These are phyloP conservation scores for Singerocomus inundabilis DNA, from an alignment of 1,284 basidiomycete species.

Conservation along the genomic window DNA sequence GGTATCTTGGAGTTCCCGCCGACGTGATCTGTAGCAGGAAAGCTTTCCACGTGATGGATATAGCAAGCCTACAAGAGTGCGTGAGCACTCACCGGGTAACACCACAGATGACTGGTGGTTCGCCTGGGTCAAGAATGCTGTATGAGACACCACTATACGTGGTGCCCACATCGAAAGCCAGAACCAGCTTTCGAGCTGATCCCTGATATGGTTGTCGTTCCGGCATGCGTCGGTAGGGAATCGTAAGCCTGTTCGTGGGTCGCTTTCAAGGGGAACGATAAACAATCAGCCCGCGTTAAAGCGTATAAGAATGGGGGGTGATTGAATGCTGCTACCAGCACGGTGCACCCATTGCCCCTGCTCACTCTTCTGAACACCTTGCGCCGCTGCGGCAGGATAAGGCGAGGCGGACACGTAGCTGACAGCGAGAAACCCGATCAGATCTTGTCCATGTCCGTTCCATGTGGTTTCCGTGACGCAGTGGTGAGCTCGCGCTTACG, in stretches of 20 bases:
- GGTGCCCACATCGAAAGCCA: constrained; percentile 53
- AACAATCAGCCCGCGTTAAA: not conserved
- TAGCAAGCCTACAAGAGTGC: not conserved
- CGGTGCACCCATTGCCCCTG: not conserved
- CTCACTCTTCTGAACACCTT: not conserved
- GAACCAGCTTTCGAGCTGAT: constrained; percentile 39
- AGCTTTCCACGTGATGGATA: constrained; percentile 34
- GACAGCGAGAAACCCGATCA: constrained; percentile 8
- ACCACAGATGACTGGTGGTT: constrained; percentile 41
- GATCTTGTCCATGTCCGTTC: constrained; percentile 5
- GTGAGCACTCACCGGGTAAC: constrained; percentile 41
- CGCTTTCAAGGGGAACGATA: constrained; percentile 21
- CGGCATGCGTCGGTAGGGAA: constrained; percentile 24
- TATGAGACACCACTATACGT: constrained; percentile 52
- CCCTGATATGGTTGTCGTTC: constrained; percentile 36
- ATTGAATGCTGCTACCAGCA: not conserved
- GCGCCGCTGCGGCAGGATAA: constrained; percentile 12
- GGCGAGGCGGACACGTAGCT: constrained; percentile 16
- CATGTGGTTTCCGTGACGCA: constrained; percentile 8
- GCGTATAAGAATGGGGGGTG: not conserved
- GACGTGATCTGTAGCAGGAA: constrained; percentile 51
- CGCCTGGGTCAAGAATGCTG: constrained; percentile 44
- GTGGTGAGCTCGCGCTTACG: not conserved
- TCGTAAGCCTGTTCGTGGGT: not conserved
- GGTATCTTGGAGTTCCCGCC: constrained; percentile 57